A percentile compares a stretch with the other conserved stretches of the same genome.
Conservation (phyloP, 2,329 filamentous ascomycete species). For the Arachnopeziza araneosa region DNA sequence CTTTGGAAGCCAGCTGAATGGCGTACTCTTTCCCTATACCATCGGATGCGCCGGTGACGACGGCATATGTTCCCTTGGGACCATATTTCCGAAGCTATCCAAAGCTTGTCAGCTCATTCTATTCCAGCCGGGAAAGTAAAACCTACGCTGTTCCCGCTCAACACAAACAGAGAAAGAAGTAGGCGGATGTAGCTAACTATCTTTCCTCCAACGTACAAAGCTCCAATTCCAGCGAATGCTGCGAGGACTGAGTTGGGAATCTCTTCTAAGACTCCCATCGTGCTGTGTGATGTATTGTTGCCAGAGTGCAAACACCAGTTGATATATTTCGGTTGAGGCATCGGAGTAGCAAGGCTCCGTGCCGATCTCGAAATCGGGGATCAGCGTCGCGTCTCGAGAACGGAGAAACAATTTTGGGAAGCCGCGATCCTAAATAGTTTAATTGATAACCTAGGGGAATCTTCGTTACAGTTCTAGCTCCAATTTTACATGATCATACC, state of each 20-base stretch:
- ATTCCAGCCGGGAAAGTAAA: neutral
- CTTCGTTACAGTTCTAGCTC: neutral
- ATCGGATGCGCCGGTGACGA: slow-evolving; percentile 92
- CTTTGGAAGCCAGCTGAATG: slow-evolving; percentile 79
- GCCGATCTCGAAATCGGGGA: neutral
- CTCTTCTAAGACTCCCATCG: slow-evolving; percentile 10
- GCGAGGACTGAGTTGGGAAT: slow-evolving; percentile 17
- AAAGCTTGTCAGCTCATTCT: neutral
- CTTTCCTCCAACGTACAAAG: slow-evolving; percentile 51
- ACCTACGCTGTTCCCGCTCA: slow-evolving; percentile 57
- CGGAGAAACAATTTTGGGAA: neutral
- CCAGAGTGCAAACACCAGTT: neutral
- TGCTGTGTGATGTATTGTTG: neutral
- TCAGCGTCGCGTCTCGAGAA: neutral
- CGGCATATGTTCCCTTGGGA: slow-evolving; percentile 85
- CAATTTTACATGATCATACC: neutral
- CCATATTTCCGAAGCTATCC: slow-evolving; percentile 80
- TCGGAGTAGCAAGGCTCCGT: neutral
- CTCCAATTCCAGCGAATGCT: slow-evolving; percentile 46
- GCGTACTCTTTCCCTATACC: slow-evolving; percentile 97
- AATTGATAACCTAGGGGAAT: neutral
- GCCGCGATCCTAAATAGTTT: neutral
- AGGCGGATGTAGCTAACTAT: slow-evolving; percentile 54
- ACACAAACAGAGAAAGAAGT: slow-evolving; percentile 61
- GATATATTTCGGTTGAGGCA: neutral